phyloP scores from a whole-genome alignment of 2,329 filamentous ascomycete species.

The Fusarium camptoceras region DNA sequence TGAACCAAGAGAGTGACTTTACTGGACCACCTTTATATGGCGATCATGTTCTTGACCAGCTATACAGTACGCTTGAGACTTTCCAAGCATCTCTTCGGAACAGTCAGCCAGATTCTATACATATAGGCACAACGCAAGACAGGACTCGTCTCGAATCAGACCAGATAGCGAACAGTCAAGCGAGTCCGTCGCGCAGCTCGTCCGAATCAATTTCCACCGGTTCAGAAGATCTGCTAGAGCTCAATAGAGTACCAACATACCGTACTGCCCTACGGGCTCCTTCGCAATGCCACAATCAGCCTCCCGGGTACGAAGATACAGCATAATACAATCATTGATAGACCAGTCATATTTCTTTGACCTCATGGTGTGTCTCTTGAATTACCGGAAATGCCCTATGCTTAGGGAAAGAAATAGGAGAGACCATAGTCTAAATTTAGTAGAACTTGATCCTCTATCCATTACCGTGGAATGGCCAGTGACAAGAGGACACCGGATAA shows the following conservation, averaged over 20 bases:
- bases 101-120: slow-evolving; percentile 72
- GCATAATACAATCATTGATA: neutral
- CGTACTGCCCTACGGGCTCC: slow-evolving; percentile 76
- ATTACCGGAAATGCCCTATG: accelerated
- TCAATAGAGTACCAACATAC: slow-evolving; percentile 82
- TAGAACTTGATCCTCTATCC: neutral
- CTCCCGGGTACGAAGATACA: slow-evolving; percentile 75
- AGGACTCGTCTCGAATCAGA: too few species aligned
- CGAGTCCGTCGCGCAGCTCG: slow-evolving; percentile 60
- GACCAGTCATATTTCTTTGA: neutral
- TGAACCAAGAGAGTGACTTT: slow-evolving; percentile 64
- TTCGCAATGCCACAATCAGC: slow-evolving; percentile 62
- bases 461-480: neutral
- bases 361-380: neutral
- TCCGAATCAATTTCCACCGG: slow-evolving; percentile 63
- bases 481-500: neutral
- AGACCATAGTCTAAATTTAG: neutral
- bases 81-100: slow-evolving; percentile 77
- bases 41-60: slow-evolving; percentile 87
- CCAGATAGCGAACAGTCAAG: slow-evolving; percentile 48
- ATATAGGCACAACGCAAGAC: slow-evolving; percentile 61
- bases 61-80: slow-evolving; percentile 88
- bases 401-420: too few species aligned
- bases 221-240: slow-evolving; percentile 70
- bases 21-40: slow-evolving; percentile 90